Percentiles rank a stretch among this genome's conserved stretches.
Conservation (phyloP, 352 stramenopile species). For the Blastocystis sp. region DNA sequence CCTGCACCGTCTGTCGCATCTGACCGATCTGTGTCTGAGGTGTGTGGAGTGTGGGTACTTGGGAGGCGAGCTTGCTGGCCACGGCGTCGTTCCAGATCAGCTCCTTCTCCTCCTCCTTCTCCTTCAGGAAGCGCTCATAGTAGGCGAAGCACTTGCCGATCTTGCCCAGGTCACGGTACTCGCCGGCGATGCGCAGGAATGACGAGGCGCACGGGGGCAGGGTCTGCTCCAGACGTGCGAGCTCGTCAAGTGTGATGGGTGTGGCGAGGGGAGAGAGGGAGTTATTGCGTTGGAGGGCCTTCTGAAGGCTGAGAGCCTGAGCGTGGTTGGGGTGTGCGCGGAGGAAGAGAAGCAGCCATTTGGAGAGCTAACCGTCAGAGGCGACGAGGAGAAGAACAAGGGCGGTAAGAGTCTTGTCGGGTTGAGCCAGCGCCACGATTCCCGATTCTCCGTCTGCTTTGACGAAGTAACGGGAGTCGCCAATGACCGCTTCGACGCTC, state of each 20-base stretch:
- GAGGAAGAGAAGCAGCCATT: background rate
- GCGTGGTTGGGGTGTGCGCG: background rate
- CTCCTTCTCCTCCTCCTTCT: background rate
- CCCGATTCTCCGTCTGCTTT: background rate
- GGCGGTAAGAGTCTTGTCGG: too few relatives aligned
- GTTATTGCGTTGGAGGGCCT: too few relatives aligned
- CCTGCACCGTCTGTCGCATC: background rate
- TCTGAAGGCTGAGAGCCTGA: background rate
- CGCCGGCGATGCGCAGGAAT: slow-evolving; percentile 1
- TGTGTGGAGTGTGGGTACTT: background rate
- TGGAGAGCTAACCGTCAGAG: background rate
- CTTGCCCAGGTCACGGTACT: slow-evolving; percentile 20
- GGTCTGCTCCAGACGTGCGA: background rate
- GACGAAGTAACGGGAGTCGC: background rate
- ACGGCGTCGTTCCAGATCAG: background rate
- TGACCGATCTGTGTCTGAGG: background rate
- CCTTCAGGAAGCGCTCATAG: background rate
- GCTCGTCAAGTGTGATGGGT: background rate
- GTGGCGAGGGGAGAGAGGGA: background rate
- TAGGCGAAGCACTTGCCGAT: background rate
- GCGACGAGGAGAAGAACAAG: too few relatives aligned
- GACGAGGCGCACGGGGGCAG: slow-evolving; percentile 11
- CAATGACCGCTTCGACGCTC: background rate
- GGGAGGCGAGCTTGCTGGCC: background rate
- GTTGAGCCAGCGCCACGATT: background rate